Evolutionary conservation across 2,329 filamentous ascomycete genomes (phyloP).

Genomic region (Ophiognomonia clavigignenti-juglandacearum): DNA sequence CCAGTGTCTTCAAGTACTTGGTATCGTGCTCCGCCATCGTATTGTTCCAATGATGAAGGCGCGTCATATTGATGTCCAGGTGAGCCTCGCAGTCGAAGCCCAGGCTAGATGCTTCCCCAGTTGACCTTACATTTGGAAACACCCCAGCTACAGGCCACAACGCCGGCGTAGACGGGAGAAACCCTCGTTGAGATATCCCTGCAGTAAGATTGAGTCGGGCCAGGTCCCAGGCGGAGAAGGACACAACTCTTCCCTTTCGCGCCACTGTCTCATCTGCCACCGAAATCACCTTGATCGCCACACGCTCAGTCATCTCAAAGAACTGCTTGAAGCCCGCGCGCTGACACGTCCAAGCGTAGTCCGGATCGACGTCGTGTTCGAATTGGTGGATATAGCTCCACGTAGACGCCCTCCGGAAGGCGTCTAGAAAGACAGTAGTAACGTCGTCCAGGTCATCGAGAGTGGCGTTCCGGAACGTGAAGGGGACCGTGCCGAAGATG

Average conservation of each 20-base stretch:
- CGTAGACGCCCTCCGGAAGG: not conserved
- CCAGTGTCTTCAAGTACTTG: not conserved
- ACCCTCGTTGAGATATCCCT: not conserved
- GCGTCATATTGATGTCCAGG: constrained; percentile 10
- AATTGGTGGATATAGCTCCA: constrained; percentile 11
- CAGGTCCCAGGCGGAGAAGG: constrained; percentile 7
- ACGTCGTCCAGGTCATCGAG: constrained; percentile 12
- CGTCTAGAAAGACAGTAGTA: constrained; percentile 3
- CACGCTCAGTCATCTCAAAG: not conserved
- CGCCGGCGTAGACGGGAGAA: not conserved
- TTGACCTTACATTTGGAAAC: no score
- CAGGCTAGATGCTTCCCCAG: no score
- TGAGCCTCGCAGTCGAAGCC: constrained; percentile 9
- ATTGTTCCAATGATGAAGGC: not conserved
- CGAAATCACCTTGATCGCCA: constrained; percentile 3
- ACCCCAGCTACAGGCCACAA: no score
- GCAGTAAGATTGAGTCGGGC: not conserved
- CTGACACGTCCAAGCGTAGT: constrained; percentile 8
- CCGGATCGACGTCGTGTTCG: not conserved
- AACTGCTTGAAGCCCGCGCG: not conserved
- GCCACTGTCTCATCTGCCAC: not conserved
- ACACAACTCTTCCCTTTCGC: constrained; percentile 8
- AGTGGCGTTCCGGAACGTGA: constrained; percentile 7
- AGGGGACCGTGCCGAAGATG: not conserved
- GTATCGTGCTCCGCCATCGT: not conserved